A percentile compares a stretch with the other conserved stretches of the same genome.
These are phyloP conservation scores for Apiospora kogelbergensis DNA, from an alignment of 2,329 filamentous ascomycete genomes.

Conservation along the genomic window DNA sequence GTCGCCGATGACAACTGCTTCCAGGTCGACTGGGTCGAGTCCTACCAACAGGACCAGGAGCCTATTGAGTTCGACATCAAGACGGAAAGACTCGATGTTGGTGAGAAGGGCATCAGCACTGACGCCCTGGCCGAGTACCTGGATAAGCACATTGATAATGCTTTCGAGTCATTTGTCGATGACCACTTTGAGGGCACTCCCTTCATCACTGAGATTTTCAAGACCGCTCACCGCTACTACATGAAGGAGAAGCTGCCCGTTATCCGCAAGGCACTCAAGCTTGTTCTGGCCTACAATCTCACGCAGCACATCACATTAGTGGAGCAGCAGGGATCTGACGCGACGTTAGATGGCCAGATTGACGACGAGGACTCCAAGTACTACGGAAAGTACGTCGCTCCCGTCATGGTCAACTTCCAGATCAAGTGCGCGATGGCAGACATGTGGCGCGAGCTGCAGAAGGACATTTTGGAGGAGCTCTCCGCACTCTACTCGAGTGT, in stretches of 20 bases:
- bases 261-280: constrained; percentile 92
- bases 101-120: constrained; percentile 81
- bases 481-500: constrained; percentile 94
- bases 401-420: constrained; percentile 99
- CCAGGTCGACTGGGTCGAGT: constrained; percentile 91
- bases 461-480: constrained; percentile 92
- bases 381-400: constrained; percentile 85
- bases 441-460: constrained; percentile 97
- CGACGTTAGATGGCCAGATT: constrained; percentile 77
- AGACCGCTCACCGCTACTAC: constrained; percentile 94
- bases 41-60: constrained; percentile 63
- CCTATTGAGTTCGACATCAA: constrained; percentile 81
- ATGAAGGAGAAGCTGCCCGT: constrained; percentile 83
- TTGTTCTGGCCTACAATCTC: constrained; percentile 93
- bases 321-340: constrained; percentile 81
- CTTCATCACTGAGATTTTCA: constrained; percentile 93
- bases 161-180: constrained; percentile 91
- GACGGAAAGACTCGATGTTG: constrained; percentile 86
- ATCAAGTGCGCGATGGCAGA: constrained; percentile 96
- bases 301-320: constrained; percentile 94
- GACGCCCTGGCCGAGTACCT: constrained; percentile 86
- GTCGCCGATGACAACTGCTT: constrained; percentile 92
- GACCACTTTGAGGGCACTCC: constrained; percentile 95
- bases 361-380: constrained; percentile 84
- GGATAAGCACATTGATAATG: constrained; percentile 89